Conservation (phyloP, 2,329 filamentous ascomycete genomes). For the Pyricularia sp. region DNA sequence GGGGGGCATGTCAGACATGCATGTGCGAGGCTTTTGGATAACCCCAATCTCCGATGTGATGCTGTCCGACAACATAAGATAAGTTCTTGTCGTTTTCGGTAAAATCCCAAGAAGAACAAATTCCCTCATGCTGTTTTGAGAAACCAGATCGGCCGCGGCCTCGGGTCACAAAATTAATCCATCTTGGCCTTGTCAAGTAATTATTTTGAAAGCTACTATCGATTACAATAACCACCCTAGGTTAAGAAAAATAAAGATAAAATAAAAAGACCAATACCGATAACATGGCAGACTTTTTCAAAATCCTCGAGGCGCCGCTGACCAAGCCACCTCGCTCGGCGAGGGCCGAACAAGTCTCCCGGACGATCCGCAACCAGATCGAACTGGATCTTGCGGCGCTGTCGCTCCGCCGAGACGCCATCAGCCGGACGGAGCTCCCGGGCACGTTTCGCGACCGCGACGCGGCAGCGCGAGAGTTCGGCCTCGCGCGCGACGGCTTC, state of each 20-base stretch:
- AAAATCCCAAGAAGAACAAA: background rate
- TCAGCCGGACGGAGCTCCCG: background rate
- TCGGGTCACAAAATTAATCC: background rate
- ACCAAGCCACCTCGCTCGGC: background rate
- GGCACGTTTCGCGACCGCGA: background rate
- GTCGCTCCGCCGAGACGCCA: background rate
- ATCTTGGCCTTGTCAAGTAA: background rate
- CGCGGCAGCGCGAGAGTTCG: background rate
- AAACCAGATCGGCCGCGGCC: background rate
- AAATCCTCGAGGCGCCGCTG: background rate
- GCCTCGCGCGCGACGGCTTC: background rate
- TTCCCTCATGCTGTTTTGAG: background rate
- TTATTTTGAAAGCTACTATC: background rate
- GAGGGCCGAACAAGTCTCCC: background rate
- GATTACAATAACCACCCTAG: background rate
- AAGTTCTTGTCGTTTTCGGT: background rate
- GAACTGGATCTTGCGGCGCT: background rate
- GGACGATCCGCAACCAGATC: background rate
- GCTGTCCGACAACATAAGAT: background rate
- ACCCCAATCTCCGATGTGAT: background rate
- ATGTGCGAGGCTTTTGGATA: background rate
- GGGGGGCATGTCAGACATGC: constrained; percentile 1
- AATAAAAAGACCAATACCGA: background rate
- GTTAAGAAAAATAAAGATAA: too few species aligned
- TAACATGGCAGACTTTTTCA: background rate